A percentile compares a stretch with the other conserved stretches of the same genome.
These are phyloP conservation scores for Iris pallida DNA, from an alignment of 116 monocot species.

Conservation along the genomic window DNA sequence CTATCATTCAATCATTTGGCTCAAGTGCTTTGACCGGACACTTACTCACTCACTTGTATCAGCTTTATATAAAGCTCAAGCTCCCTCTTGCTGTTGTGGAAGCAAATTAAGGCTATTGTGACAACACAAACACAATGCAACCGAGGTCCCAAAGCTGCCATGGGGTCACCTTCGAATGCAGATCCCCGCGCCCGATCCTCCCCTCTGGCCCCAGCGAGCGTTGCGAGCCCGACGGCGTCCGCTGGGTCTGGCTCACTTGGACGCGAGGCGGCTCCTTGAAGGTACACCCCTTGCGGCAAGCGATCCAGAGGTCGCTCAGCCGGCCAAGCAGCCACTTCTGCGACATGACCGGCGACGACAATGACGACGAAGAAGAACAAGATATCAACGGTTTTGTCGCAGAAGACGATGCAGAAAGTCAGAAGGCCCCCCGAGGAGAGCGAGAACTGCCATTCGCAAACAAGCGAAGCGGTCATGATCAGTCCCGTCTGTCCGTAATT, in stretches of 20 bases:
- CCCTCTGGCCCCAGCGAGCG: background rate
- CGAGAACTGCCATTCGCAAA: background rate
- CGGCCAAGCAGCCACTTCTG: constrained; percentile 31
- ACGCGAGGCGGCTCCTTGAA: background rate
- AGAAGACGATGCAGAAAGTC: background rate
- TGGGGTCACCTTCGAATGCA: constrained; percentile 30
- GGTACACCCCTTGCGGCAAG: background rate
- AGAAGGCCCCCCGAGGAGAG: background rate
- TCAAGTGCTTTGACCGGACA: no score
- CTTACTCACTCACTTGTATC: no score
- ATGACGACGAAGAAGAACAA: background rate
- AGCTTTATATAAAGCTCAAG: no score
- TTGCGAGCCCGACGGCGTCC: constrained; percentile 8
- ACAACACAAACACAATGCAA: background rate
- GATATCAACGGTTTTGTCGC: no score
- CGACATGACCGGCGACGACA: constrained; percentile 16
- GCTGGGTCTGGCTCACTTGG: constrained; percentile 29
- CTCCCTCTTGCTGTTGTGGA: no score
- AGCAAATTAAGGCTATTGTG: no score
- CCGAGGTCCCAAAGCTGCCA: constrained; percentile 23
- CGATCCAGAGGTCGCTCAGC: background rate
- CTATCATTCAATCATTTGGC: no score
- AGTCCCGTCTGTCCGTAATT: constrained; percentile 33
- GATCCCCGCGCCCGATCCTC: background rate
- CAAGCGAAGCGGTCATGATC: background rate